Conservation (phyloP, 805 yeast species). For the Pichia deserticola region DNA sequence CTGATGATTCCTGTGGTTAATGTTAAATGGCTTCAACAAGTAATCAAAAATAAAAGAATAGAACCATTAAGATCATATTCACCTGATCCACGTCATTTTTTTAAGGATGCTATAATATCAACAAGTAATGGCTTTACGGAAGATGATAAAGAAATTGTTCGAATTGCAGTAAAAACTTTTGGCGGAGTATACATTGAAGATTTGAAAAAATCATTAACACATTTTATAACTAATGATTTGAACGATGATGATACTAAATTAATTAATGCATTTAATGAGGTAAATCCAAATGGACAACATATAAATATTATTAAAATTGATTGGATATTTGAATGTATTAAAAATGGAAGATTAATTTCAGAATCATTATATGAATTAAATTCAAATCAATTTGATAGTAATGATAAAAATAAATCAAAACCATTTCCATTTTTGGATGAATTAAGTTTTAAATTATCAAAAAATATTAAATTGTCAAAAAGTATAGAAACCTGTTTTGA, state of each 20-base stretch:
- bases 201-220: constrained; percentile 69
- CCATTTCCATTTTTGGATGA: neutral
- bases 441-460: neutral
- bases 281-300: constrained; percentile 24
- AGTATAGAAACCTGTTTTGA: neutral
- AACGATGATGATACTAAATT: constrained; percentile 42
- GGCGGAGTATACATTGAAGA: constrained; percentile 70
- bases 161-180: constrained; percentile 58
- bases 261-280: constrained; percentile 21
- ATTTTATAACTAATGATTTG: constrained; percentile 52
- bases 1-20: constrained; percentile 61
- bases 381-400: neutral
- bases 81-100: constrained; percentile 62
- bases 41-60: constrained; percentile 33
- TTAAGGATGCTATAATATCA: constrained; percentile 49
- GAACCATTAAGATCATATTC: constrained; percentile 53
- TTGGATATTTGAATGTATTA: constrained; percentile 43
- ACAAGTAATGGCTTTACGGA: constrained; percentile 50
- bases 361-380: constrained; percentile 12
- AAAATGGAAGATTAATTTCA: constrained; percentile 29
- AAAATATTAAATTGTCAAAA: neutral
- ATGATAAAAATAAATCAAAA: neutral
- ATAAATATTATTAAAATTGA: constrained; percentile 65
- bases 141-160: constrained; percentile 46
- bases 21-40: constrained; percentile 51